Evolutionary conservation across 352 stramenopile species (phyloP), one percentile per base, ranked within the genome.

Genomic region (Phytopythium cucurbitacearum): DNA sequence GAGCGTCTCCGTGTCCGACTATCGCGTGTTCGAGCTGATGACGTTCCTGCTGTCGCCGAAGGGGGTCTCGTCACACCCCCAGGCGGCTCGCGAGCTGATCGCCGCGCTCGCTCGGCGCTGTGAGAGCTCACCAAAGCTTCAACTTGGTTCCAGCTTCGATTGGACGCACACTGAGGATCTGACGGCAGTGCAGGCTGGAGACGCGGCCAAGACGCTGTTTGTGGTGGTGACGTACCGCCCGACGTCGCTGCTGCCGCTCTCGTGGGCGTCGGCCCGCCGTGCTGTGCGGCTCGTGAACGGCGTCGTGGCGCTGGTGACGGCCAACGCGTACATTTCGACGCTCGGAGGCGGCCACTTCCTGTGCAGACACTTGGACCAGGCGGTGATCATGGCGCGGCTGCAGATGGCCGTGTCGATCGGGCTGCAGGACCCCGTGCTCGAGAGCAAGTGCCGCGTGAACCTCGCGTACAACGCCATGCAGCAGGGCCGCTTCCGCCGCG

Each of bases 321-420:
- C 80, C 1, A 93, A 93, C 60, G 82, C 82, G 44, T 93, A 90
- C 65, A 80, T 93, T 46, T 93, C 83, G 53, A 93, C 83, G 50
- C 67, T 93, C 2, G 83, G 83, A 34, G 83, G 83, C 9, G 83
- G 83, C 16, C 82, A 91, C 57, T 93, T 93, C 47, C 48, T 93
- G 44, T 93, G 83, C 46, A 68, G 73, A 33, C 83, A 93, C 51
- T 57, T 93, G 46, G 67, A 75, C 48, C 74, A 85, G 45, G 83
- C 83, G 41, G 87, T 82, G 56, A 51, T 84, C 39, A 69, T 93
- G 72, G 83, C 83, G 55, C 80, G 80, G 50, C 58, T 91, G 48
- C 83, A 93, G 61, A 93, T 93, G 45, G 78, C 71, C 15, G 80
- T 93, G 44, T 87, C 82, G 4, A 71, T 83, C 49, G 80, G 77